phyloP scores from a whole-genome alignment of 2,329 filamentous ascomycete genomes.

The Thermothelomyces thermophilus region DNA sequence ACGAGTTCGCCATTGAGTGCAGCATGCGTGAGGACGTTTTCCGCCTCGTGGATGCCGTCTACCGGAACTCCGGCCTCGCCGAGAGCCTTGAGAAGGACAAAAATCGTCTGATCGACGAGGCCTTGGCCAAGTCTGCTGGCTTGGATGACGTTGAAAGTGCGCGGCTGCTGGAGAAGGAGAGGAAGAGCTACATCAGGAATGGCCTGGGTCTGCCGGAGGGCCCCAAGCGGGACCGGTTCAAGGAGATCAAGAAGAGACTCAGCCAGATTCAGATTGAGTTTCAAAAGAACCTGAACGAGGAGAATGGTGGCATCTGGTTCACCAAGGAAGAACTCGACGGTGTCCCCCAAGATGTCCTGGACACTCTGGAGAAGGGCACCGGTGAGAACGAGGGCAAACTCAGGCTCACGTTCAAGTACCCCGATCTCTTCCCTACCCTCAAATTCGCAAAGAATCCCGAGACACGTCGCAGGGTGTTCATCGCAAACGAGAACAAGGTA shows the following conservation, averaged over 20 bases:
- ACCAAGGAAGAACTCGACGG: slow-evolving; percentile 66
- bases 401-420: slow-evolving; percentile 76
- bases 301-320: slow-evolving; percentile 76
- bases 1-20: slow-evolving; percentile 71
- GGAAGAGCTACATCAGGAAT: slow-evolving; percentile 70
- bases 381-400: slow-evolving; percentile 65
- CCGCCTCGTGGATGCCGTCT: slow-evolving; percentile 54
- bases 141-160: slow-evolving; percentile 56
- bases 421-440: slow-evolving; percentile 68
- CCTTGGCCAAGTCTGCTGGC: slow-evolving; percentile 22
- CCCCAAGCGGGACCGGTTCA: slow-evolving; percentile 68
- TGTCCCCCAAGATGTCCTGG: slow-evolving; percentile 63
- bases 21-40: slow-evolving; percentile 80
- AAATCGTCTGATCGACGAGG: slow-evolving; percentile 35
- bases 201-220: slow-evolving; percentile 66
- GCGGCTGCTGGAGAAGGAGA: slow-evolving; percentile 69
- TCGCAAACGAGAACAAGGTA: slow-evolving; percentile 74
- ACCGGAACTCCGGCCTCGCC: slow-evolving; percentile 38
- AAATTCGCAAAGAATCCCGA: slow-evolving; percentile 70
- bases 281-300: slow-evolving; percentile 76
- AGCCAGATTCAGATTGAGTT: slow-evolving; percentile 68
- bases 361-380: slow-evolving; percentile 63
- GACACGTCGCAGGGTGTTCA: slow-evolving; percentile 61
- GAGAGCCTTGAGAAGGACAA: slow-evolving; percentile 46
- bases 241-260: slow-evolving; percentile 76